phyloP scores from a whole-genome alignment of 345 rosid genomes.

The Populus deltoides region DNA sequence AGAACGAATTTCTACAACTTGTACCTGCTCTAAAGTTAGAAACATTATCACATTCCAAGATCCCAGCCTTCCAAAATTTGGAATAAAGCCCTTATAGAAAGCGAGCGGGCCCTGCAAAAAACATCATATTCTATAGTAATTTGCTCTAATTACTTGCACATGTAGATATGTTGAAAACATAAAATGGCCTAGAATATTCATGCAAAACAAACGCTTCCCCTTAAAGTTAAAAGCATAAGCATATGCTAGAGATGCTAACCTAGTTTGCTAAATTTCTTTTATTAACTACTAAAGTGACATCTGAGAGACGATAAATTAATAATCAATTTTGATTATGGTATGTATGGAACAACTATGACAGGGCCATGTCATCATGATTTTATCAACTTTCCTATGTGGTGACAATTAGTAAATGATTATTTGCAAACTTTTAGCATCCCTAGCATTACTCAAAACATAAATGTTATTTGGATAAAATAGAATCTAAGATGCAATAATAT shows the following conservation, averaged over 20 bases:
- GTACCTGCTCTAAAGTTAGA: constrained; percentile 88
- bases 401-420: neutral
- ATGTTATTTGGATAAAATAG: neutral
- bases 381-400: neutral
- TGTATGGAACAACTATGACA: neutral
- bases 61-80: constrained; percentile 85
- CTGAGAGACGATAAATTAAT: neutral
- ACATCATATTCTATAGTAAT: constrained; percentile 3
- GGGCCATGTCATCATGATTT: neutral
- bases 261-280: neutral
- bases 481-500: neutral
- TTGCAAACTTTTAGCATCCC: neutral
- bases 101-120: constrained; percentile 67
- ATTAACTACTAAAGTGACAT: neutral
- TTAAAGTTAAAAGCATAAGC: neutral
- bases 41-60: constrained; percentile 95
- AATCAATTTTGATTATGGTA: neutral
- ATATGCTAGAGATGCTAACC: neutral
- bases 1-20: neutral
- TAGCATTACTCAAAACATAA: neutral
- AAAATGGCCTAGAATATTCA: neutral
- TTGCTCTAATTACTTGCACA: neutral
- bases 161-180: neutral
- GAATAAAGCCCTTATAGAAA: constrained; percentile 90
- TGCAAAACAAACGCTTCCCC: neutral